phyloP scores from a whole-genome alignment of 192 early-diverging fungal genomes.

The Gorgonomyces haynaldii region DNA sequence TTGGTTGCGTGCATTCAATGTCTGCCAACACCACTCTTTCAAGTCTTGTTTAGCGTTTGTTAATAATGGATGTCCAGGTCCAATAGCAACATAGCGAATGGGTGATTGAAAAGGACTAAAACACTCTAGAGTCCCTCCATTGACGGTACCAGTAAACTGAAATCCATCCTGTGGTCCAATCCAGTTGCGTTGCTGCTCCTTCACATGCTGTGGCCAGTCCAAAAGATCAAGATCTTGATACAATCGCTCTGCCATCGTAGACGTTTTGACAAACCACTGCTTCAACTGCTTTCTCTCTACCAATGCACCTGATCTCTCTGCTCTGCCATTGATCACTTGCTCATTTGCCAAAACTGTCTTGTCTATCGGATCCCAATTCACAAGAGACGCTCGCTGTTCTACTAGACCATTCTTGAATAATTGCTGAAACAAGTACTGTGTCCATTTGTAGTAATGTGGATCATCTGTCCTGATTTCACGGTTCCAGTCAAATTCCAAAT shows the following conservation, averaged over 20 bases:
- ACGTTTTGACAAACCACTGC: constrained; percentile 92
- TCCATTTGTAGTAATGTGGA: constrained; percentile 85
- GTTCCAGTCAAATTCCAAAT: constrained; percentile 84
- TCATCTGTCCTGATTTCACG: constrained; percentile 80
- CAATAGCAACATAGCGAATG: constrained; percentile 16
- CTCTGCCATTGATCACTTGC: constrained; percentile 69
- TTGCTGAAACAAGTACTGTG: constrained; percentile 79
- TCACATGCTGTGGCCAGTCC: constrained; percentile 84
- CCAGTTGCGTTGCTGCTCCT: constrained; percentile 84
- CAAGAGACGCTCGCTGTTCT: constrained; percentile 78
- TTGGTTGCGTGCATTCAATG: constrained; percentile 11
- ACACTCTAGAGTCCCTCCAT: neutral
- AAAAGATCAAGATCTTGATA: constrained; percentile 46
- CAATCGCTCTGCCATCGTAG: constrained; percentile 63
- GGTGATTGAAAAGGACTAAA: neutral
- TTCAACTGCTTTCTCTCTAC: constrained; percentile 74
- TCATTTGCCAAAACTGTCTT: constrained; percentile 93
- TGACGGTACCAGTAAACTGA: constrained; percentile 8
- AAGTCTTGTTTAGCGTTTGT: neutral
- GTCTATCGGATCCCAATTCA: constrained; percentile 97
- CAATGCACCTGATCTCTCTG: constrained; percentile 83
- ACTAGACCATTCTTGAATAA: constrained; percentile 66
- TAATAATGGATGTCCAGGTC: constrained; percentile 18
- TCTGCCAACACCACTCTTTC: neutral
- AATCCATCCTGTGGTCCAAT: constrained; percentile 74